Conservation (phyloP, 148 eudicot genomes). For the Nepenthes gracilis region DNA sequence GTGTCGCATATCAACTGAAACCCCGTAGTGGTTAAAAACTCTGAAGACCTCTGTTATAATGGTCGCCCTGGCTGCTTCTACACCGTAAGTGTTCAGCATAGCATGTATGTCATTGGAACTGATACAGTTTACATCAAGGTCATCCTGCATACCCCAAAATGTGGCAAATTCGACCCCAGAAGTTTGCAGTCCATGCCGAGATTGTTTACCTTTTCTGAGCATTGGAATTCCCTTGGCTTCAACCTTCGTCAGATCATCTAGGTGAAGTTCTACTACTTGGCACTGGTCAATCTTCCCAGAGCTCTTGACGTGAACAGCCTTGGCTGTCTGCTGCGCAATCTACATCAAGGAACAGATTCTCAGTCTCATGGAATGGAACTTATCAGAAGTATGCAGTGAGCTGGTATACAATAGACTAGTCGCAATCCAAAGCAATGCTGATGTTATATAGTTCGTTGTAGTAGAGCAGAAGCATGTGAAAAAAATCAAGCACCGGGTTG, state of each 20-base stretch:
- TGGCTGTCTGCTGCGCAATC: slow-evolving; percentile 76
- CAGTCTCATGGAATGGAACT: not conserved
- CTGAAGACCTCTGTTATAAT: slow-evolving; percentile 66
- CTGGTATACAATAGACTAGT: not conserved
- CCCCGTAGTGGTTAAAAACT: slow-evolving; percentile 77
- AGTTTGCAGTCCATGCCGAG: slow-evolving; percentile 64
- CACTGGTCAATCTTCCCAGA: slow-evolving; percentile 78
- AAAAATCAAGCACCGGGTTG: no score
- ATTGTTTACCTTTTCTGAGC: slow-evolving; percentile 22
- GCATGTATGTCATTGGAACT: slow-evolving; percentile 70
- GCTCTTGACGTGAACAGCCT: slow-evolving; percentile 64
- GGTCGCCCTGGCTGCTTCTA: slow-evolving; percentile 84
- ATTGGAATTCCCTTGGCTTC: slow-evolving; percentile 22
- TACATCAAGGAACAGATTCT: slow-evolving; percentile 13
- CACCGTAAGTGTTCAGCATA: slow-evolving; percentile 69
- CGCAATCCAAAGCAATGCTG: no score
- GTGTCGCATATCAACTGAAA: slow-evolving; percentile 79
- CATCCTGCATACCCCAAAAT: slow-evolving; percentile 82
- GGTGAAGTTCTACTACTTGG: slow-evolving; percentile 44
- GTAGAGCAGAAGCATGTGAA: no score
- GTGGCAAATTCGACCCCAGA: slow-evolving; percentile 74
- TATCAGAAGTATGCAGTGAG: not conserved
- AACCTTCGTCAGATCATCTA: slow-evolving; percentile 24
- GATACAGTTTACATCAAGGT: slow-evolving; percentile 53
- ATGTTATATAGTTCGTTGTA: no score